Base-by-base conservation (phyloP, 139 green algal genomes). In the Astrephomene gubernaculifera region DNA sequence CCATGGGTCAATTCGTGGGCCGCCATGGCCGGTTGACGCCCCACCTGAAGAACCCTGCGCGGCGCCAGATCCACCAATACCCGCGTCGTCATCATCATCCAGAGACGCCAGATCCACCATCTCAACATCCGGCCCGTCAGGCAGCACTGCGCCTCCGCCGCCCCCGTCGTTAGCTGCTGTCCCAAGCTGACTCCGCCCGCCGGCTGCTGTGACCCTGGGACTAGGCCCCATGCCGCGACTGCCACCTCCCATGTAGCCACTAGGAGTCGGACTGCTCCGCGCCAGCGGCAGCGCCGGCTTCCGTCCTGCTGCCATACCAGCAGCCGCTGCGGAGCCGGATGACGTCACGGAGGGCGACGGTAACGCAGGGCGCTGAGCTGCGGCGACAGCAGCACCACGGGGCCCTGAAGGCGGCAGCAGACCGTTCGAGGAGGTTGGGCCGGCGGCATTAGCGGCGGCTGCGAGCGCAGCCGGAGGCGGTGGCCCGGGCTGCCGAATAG, bases 31-130 rank as follows among this genome's bases (percentile, higher is more conserved):
- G 7, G 67, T 21, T n/a, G 36, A n/a, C n/a, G n/a, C n/a, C n/a
- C n/a, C 67, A 31, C 7, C 29, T 27, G 27, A 36, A 49, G 29
- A 4, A 17, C 65, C 65, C n/a, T 17, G 14, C 65, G 17, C 65
- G 27, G 14, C 33, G 45, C 19, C 33, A 1, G 22, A 19, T n/a
- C 33, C 52, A 1, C 35, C 52, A 0, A 31, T 27, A 0, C 39
- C 54, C 0, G 54, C 38, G 4, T 71, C 74, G 29, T 60, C 73
- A 19, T 82, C 74, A 41, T 82, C 74, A 31, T 82, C 74, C 38
- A 82, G 10, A 10, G 38, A 45, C 54, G 74, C 74, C 8, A 82
- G 57, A 27, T 82, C 74, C 74, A 82, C 74, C 54, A 82, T 57
- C 6, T 82, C 74, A 14, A 82, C 74, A 0, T 82, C 74, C 8